Base-by-base conservation (phyloP, 441 rosid species). In the Flueggea neowawraea region DNA sequence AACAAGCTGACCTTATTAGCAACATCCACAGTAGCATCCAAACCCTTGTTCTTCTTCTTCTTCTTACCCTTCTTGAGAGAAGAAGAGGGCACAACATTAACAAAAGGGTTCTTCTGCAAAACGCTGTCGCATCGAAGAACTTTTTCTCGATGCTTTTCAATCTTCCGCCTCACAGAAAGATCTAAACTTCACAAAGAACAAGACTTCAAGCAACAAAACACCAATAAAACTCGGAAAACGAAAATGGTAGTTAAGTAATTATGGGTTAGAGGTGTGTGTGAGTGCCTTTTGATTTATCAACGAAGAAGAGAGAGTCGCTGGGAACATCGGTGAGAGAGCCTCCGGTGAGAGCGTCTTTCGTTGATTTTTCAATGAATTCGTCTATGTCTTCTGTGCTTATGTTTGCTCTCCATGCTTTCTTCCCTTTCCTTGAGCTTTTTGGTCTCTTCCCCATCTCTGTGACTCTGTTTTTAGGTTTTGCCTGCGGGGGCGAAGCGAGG, bases 351-450 rank as follows among this genome's bases (percentile, higher is more conserved):
- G 93, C 89, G 49, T 90, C 93, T 68, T 78, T 90, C 4, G 91
- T 90, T 52, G 93, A 66, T 68, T 88, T 80, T 68, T 85, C 93
- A 55, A 69, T 80, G 85, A 75, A 93, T 58, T 87, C 85, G 31
- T 80, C 82, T 41, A 90, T 78, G 58, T 90, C 96, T 52, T 81
- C 89, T 0, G 95, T 87, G 78, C 95, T 93, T 43, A 88, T 90
- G 81, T 93, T 93, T 0, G 96, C 96, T 61, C 97, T 85, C 98
- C 98, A 93, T 36, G 89, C 95, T 68, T 93, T 93, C 73, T 93
- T 88, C 12, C 95, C 92, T 76, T 93, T 93, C 73, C 97, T 81
- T 39, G 97, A 93, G 31, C 76, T 81, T 62, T 90, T 93, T 4
- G 89, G 43, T 54, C 52, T 74, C 82, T 88, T 90, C 63, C 91